phyloP scores from a whole-genome alignment of 2,329 filamentous ascomycete genomes.

The Fusarium secorum region DNA sequence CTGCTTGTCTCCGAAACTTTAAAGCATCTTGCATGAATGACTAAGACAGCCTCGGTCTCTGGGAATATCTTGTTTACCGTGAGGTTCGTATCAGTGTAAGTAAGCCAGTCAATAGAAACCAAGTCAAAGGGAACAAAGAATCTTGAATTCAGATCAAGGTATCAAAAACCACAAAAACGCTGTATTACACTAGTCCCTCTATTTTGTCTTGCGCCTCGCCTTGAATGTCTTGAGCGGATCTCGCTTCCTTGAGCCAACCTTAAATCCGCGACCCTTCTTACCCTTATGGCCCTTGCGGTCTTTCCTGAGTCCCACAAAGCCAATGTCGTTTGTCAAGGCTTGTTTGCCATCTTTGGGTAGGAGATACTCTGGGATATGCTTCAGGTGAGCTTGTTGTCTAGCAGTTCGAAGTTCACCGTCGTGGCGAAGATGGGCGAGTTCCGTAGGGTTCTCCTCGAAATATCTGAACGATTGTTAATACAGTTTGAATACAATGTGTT shows the following conservation, averaged over 20 bases:
- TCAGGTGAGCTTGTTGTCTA: constrained; percentile 85
- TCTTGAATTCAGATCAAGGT: constrained; percentile 30
- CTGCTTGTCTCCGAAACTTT: constrained; percentile 21
- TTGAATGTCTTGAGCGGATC: constrained; percentile 94
- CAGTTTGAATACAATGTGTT: background rate
- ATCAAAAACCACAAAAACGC: constrained; percentile 24
- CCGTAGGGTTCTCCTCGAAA: constrained; percentile 95
- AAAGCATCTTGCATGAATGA: constrained; percentile 28
- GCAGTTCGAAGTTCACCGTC: constrained; percentile 88
- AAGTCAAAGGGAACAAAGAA: background rate
- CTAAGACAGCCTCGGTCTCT: constrained; percentile 10
- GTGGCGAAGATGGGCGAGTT: constrained; percentile 86
- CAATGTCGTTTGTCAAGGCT: constrained; percentile 71
- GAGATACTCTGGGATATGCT: constrained; percentile 93
- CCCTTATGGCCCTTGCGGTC: constrained; percentile 58
- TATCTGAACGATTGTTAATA: constrained; percentile 56
- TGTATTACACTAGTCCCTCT: constrained; percentile 22
- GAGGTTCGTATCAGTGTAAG: background rate
- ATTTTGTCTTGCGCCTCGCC: constrained; percentile 59
- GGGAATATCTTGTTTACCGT: background rate
- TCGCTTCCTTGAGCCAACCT: constrained; percentile 68
- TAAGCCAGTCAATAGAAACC: background rate
- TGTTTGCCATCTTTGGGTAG: constrained; percentile 80
- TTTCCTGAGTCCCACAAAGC: constrained; percentile 76
- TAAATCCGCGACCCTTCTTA: constrained; percentile 56